phyloP scores from a whole-genome alignment of 192 early-diverging fungal genomes.

The Mortierella hygrophila region DNA sequence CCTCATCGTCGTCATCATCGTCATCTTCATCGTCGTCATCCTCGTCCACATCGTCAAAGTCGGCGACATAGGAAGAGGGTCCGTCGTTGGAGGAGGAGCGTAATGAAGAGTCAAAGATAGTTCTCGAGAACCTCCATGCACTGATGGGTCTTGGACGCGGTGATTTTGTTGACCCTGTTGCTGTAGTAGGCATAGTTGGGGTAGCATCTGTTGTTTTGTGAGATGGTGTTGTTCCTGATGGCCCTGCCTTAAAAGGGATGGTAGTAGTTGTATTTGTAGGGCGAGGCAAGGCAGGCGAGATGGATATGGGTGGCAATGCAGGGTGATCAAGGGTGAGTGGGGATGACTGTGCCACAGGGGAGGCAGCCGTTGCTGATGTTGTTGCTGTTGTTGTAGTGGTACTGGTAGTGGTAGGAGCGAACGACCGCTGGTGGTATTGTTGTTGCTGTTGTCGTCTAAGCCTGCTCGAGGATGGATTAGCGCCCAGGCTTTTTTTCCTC shows the following conservation, averaged over 20 bases:
- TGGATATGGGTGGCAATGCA: background rate
- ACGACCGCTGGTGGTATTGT: background rate
- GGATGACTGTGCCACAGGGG: background rate
- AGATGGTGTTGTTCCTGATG: background rate
- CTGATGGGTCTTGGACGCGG: background rate
- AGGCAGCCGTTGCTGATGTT: background rate
- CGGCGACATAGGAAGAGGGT: slow-evolving; percentile 12
- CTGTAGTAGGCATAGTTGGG: background rate
- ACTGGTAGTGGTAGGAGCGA: background rate
- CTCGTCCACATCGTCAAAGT: slow-evolving; percentile 45
- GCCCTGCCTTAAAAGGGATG: background rate
- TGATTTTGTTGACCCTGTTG: background rate
- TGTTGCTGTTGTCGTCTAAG: slow-evolving; percentile 12
- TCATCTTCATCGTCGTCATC: slow-evolving; percentile 31
- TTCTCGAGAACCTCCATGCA: slow-evolving; percentile 24
- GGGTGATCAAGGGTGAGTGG: background rate
- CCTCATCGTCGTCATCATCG: background rate
- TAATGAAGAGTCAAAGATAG: slow-evolving; percentile 12
- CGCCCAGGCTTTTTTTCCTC: slow-evolving; percentile 19
- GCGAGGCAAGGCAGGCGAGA: slow-evolving; percentile 23
- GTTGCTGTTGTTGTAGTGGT: background rate
- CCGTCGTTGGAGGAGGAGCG: background rate
- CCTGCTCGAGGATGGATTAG: slow-evolving; percentile 10
- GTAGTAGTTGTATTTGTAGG: background rate
- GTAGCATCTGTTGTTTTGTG: background rate